These are phyloP conservation scores for Pleurotus pulmonarius DNA, from an alignment of 768 basidiomycete species.

Conservation along the genomic window DNA sequence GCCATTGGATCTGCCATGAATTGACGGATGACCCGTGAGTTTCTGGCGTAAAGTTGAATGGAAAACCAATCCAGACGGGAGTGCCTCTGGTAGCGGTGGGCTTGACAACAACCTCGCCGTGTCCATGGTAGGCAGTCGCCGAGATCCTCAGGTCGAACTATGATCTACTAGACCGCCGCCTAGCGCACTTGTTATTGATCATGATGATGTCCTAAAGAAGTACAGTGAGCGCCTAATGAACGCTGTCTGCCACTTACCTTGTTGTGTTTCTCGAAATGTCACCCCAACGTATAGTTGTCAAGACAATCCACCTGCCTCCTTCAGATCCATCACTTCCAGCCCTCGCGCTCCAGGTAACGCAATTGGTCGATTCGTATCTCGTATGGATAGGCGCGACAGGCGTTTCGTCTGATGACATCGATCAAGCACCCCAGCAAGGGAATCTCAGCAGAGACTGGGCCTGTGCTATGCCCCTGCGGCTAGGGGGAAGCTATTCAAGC, in stretches of 20 bases:
- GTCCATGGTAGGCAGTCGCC: no score
- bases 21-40: no score
- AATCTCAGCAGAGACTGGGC: slow-evolving; percentile 74
- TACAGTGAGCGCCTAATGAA: no score
- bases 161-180: no score
- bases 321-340: slow-evolving; percentile 49
- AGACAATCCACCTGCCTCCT: slow-evolving; percentile 46
- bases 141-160: no score
- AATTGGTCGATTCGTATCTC: slow-evolving; percentile 74
- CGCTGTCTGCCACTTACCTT: not conserved
- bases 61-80: no score
- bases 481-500: slow-evolving; percentile 21
- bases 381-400: slow-evolving; percentile 73
- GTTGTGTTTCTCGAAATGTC: not conserved
- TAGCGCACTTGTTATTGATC: no score
- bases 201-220: no score
- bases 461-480: slow-evolving; percentile 67
- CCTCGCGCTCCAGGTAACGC: slow-evolving; percentile 63
- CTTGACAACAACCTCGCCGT: no score
- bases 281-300: slow-evolving; percentile 33
- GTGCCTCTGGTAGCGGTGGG: no score
- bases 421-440: slow-evolving; percentile 50
- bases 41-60: no score
- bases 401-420: slow-evolving; percentile 36
- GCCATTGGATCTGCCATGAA: no score